Conservation (phyloP, 345 rosid genomes). For the Psidium guajava region DNA sequence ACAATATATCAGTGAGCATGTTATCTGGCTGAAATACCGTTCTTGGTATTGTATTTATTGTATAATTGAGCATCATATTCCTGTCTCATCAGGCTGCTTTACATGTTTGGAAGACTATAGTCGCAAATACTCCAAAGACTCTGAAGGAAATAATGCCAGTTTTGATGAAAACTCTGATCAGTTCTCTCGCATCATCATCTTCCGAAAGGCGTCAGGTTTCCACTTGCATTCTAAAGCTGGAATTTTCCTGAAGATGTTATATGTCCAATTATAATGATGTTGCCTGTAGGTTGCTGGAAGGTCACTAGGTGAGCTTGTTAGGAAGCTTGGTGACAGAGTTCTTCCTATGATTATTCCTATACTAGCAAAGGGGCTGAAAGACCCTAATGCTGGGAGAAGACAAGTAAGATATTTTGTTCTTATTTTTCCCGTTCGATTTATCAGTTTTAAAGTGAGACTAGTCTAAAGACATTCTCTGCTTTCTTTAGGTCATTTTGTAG, state of each 20-base stretch:
- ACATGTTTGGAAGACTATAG: slow-evolving; percentile 98
- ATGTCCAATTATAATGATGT: background rate
- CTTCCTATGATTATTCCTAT: slow-evolving; percentile 95
- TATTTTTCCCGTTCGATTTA: background rate
- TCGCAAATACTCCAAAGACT: slow-evolving; percentile 96
- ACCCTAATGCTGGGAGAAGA: slow-evolving; percentile 76
- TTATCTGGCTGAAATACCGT: background rate
- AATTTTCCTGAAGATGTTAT: background rate
- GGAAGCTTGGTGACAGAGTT: slow-evolving; percentile 99
- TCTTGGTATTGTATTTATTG: background rate
- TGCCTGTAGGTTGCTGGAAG: slow-evolving; percentile 75
- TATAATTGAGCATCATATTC: background rate
- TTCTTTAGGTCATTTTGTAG: background rate
- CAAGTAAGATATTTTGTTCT: slow-evolving; percentile 39
- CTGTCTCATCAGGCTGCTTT: slow-evolving; percentile 64
- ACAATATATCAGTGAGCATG: background rate
- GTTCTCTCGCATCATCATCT: slow-evolving; percentile 86
- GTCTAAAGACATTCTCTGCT: background rate
- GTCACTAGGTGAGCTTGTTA: slow-evolving; percentile 90
- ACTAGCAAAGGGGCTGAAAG: slow-evolving; percentile 66
- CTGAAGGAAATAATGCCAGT: slow-evolving; percentile 96
- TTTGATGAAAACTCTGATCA: slow-evolving; percentile 79
- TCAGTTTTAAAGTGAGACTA: slow-evolving; percentile 22
- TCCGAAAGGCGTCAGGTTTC: slow-evolving; percentile 96
- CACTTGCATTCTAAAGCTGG: background rate